Evolutionary conservation across 805 yeast genomes (phyloP), one percentile per base, ranked within the genome.

Genomic region (Starmerella floris): DNA sequence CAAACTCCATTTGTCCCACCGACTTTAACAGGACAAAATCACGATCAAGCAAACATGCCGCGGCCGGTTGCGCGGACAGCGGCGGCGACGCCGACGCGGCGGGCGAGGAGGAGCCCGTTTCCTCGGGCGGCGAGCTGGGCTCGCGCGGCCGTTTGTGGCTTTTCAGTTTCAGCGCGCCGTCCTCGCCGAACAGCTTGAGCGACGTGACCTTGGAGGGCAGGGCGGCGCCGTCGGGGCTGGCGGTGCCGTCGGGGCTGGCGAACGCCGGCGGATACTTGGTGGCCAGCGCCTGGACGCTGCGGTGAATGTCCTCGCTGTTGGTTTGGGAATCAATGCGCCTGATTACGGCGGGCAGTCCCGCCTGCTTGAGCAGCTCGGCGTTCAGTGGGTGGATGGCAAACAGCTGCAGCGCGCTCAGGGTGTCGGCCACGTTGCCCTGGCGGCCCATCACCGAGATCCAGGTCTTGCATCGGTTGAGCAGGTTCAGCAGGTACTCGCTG

Each of bases 381-480:
- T 37, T 30, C 13, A 50, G 37, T 10, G 41, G 41, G 5, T 50
- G 35, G 15, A 35, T 22, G 4, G 8, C 15, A 4, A 52, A 32
- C 13, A 47, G 38, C 39, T 28, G n/a, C 6, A 52, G 39, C 5
- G 45, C 53, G 31, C 6, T 20, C 15, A 31, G 15, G 5, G 34
- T 31, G 9, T 31, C 34, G 15, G 22, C 5, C 15, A 27, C 16
- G 42, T 23, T 23, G 41, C 40, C 15, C 11, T 41, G 43, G 25
- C 50, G 47, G 30, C 37, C 21, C 35, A 43, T 21, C 20, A 40
- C 42, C 13, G 48, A 40, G 39, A 52, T 38, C 53, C 51, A 51
- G 43, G 44, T 52, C 27, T 53, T 48, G 34, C 46, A 40, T 9
- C 56, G 44, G 10, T 48, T 47, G 9, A 42, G 20, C 23, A 47